Percentiles rank a stretch among this genome's conserved stretches.
These are phyloP conservation scores for Yamadazyma aaseri DNA, from an alignment of 1,139 yeast genomes.

Conservation along the genomic window DNA sequence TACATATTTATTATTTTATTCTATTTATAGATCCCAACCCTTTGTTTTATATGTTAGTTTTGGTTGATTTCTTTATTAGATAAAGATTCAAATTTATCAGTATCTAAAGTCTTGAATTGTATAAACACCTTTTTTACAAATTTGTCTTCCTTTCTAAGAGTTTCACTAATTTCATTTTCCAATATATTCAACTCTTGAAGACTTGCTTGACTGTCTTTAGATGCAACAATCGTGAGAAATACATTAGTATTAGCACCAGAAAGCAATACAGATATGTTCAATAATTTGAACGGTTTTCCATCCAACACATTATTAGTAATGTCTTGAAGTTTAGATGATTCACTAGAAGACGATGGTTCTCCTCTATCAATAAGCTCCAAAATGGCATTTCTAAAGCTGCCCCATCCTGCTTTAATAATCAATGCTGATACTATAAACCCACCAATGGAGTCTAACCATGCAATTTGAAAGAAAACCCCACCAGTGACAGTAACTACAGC, in stretches of 20 bases:
- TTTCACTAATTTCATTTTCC: conserved; percentile 24
- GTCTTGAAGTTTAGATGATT: conserved; percentile 25
- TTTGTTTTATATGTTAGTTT: not conserved
- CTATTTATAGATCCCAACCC: conserved; percentile 1
- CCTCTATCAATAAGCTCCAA: conserved; percentile 72
- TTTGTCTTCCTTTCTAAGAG: conserved; percentile 31
- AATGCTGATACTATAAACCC: conserved; percentile 81
- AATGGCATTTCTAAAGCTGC: conserved; percentile 67
- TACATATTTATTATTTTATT: conserved; percentile 1
- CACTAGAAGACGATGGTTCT: conserved; percentile 30
- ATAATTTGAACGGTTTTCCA: conserved; percentile 30
- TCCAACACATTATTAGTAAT: conserved; percentile 23
- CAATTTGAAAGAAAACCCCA: conserved; percentile 72
- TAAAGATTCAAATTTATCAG: conserved; percentile 7
- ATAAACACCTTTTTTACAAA: conserved; percentile 34
- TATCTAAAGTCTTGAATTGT: conserved; percentile 15
- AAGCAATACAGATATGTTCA: conserved; percentile 54
- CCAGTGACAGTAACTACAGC: conserved; percentile 87
- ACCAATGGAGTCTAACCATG: conserved; percentile 89
- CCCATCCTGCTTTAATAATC: conserved; percentile 81
- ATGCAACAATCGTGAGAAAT: conserved; percentile 22
- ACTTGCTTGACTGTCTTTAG: conserved; percentile 9
- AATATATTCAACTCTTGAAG: conserved; percentile 28
- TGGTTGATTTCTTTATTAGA: conserved; percentile 9
- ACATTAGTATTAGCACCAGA: conserved; percentile 68